phyloP scores from a whole-genome alignment of 345 rosid genomes.

The Eutrema yunnanense region DNA sequence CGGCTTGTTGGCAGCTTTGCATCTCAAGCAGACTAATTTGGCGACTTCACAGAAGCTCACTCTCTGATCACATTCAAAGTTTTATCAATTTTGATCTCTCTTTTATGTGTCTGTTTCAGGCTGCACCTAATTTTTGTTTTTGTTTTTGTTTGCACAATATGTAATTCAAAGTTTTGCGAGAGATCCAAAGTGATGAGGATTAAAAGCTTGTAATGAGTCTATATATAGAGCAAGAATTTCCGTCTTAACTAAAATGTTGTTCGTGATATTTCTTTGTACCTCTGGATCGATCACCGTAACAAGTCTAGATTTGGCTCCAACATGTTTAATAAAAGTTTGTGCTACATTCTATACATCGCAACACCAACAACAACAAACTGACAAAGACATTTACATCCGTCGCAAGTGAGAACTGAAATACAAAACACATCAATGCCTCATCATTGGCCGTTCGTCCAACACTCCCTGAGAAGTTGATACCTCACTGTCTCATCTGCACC shows the following conservation, averaged over 20 bases:
- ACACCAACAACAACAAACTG: background rate
- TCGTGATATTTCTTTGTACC: background rate
- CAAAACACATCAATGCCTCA: background rate
- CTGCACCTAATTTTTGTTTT: background rate
- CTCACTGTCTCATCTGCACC: constrained; percentile 34
- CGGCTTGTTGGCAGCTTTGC: constrained; percentile 75
- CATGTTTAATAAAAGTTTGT: background rate
- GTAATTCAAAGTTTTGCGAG: constrained; percentile 21
- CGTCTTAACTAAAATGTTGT: background rate
- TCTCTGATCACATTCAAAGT: background rate
- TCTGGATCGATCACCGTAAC: background rate
- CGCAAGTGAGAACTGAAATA: background rate
- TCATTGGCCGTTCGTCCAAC: constrained; percentile 64
- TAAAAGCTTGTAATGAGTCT: constrained; percentile 18
- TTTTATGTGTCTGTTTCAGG: constrained; percentile 2
- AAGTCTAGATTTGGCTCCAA: background rate
- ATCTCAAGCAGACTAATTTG: constrained; percentile 52
- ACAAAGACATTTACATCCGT: constrained; percentile 3
- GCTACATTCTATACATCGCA: constrained; percentile 2
- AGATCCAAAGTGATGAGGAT: background rate
- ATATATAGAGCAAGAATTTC: background rate
- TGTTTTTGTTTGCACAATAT: background rate
- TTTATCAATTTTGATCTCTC: constrained; percentile 23
- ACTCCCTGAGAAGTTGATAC: constrained; percentile 70
- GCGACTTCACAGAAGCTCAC: constrained; percentile 53